Percentiles rank a stretch among this genome's conserved stretches.
Conservation (phyloP, 1,284 basidiomycete genomes). For the Inonotus hispidus region DNA sequence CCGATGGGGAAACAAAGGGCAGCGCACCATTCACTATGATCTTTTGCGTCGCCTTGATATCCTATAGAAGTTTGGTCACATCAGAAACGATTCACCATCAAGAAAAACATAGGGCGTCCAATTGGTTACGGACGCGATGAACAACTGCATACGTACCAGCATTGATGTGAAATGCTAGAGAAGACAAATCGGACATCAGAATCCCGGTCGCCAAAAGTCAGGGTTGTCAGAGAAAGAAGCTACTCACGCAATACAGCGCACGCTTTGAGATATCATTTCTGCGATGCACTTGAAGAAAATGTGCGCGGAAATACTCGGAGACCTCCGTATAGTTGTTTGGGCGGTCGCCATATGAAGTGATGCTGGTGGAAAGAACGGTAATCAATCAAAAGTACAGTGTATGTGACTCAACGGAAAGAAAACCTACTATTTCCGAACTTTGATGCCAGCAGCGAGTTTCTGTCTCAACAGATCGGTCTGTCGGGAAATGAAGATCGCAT, state of each 20-base stretch:
- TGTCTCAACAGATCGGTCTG: constrained; percentile 62
- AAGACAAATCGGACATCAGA: not conserved
- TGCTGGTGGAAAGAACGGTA: constrained; percentile 37
- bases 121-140: not conserved
- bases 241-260: constrained; percentile 57
- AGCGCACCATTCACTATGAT: constrained; percentile 65
- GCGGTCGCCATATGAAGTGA: constrained; percentile 72
- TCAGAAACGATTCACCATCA: not conserved
- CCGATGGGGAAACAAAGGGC: not conserved
- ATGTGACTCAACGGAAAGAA: not conserved
- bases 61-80: constrained; percentile 34
- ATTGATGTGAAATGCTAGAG: constrained; percentile 70
- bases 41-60: constrained; percentile 66
- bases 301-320: constrained; percentile 71
- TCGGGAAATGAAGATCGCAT: constrained; percentile 1
- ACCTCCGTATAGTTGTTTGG: constrained; percentile 67
- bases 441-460: constrained; percentile 58
- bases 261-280: constrained; percentile 56
- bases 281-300: constrained; percentile 69
- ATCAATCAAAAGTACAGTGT: not conserved
- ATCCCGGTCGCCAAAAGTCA: not conserved
- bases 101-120: constrained; percentile 7
- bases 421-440: constrained; percentile 66
- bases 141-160: constrained; percentile 45
- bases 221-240: constrained; percentile 11